phyloP scores from a whole-genome alignment of 2,329 filamentous ascomycete species.

The Geoglossum cookeanum region DNA sequence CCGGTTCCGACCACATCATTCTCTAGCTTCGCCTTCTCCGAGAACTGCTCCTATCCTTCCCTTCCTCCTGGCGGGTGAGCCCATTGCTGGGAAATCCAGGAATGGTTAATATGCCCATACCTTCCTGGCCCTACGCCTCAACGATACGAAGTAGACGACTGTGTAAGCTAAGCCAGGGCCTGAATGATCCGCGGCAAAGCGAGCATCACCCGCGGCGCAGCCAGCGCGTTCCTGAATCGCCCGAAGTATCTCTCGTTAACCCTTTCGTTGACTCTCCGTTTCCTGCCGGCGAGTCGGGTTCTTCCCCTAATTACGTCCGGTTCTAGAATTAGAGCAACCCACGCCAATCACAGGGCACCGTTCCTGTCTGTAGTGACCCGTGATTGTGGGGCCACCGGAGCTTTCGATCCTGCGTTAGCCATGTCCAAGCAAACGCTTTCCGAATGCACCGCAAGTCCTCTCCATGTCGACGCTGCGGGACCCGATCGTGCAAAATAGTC shows the following conservation, averaged over 20 bases:
- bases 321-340: background rate
- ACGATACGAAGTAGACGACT: background rate
- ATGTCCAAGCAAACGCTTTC: background rate
- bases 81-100: background rate
- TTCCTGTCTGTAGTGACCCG: background rate
- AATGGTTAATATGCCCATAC: background rate
- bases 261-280: background rate
- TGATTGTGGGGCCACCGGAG: conserved; percentile 2
- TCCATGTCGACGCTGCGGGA: background rate
- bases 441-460: background rate
- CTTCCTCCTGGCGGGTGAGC: background rate
- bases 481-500: background rate
- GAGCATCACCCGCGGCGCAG: background rate
- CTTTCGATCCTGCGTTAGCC: background rate
- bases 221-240: background rate
- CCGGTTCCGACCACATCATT: background rate
- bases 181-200: conserved; percentile 1
- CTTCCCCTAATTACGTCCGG: background rate
- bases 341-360: background rate
- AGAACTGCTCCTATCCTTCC: background rate
- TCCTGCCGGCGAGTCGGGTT: background rate
- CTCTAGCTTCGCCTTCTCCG: background rate
- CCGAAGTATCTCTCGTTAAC: background rate
- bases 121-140: background rate
- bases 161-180: background rate